A percentile compares a stretch with the other conserved stretches of the same genome.
Conservation (phyloP, 2,329 filamentous ascomycete species). For the Verticillium alfalfae region DNA sequence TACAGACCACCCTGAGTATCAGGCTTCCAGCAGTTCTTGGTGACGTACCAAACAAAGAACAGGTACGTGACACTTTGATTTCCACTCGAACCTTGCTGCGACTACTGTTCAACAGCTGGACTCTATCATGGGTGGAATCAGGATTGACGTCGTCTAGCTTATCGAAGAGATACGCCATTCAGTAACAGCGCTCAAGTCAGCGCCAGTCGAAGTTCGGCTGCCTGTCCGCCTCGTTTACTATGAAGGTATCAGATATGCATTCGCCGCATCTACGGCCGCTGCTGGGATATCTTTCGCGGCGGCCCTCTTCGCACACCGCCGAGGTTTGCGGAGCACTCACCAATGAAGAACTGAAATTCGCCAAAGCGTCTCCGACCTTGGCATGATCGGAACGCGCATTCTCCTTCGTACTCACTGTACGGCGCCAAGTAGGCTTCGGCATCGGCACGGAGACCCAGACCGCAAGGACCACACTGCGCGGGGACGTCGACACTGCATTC, state of each 20-base stretch:
- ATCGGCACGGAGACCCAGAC: neutral
- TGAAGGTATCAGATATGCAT: slow-evolving; percentile 49
- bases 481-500: neutral
- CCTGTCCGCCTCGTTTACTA: slow-evolving; percentile 55
- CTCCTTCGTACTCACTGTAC: neutral
- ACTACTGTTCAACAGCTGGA: neutral
- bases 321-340: slow-evolving; percentile 23
- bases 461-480: neutral
- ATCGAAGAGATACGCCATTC: slow-evolving; percentile 59
- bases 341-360: slow-evolving; percentile 3
- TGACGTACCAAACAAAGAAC: slow-evolving; percentile 51
- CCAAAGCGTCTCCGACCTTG: neutral
- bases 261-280: slow-evolving; percentile 47
- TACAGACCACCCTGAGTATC: slow-evolving; percentile 55
- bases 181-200: slow-evolving; percentile 45
- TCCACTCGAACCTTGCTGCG: neutral
- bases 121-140: too few relatives aligned
- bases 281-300: slow-evolving; percentile 36
- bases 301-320: slow-evolving; percentile 21
- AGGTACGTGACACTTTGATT: slow-evolving; percentile 32
- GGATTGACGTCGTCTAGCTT: slow-evolving; percentile 31
- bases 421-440: neutral
- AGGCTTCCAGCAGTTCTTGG: slow-evolving; percentile 47
- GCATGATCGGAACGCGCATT: neutral
- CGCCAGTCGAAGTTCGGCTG: slow-evolving; percentile 51